Conservation (phyloP, 2,329 filamentous ascomycete species). For the Chaetomium globosum region DNA sequence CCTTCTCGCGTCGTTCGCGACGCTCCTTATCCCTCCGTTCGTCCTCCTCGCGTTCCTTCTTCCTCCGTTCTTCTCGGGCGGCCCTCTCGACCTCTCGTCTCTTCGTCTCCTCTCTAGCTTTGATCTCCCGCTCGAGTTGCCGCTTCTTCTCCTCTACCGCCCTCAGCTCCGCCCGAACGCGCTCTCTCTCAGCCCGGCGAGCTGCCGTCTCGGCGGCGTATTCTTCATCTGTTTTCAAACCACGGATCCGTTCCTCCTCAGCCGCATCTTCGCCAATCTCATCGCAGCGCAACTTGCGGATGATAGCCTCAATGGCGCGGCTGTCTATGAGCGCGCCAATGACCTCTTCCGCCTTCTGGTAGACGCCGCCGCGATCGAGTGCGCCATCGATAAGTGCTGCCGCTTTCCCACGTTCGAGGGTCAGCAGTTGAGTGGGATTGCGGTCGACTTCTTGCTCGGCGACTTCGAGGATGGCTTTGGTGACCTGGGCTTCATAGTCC, state of each 20-base stretch:
- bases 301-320: constrained; percentile 66
- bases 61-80: constrained; percentile 41
- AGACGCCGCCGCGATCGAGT: constrained; percentile 74
- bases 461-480: constrained; percentile 67
- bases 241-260: constrained; percentile 63
- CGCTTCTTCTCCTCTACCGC: constrained; percentile 64
- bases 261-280: constrained; percentile 73
- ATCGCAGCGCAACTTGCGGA: constrained; percentile 67
- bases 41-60: constrained; percentile 45
- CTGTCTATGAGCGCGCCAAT: constrained; percentile 70
- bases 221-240: constrained; percentile 72
- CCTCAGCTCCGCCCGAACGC: constrained; percentile 61
- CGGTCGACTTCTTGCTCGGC: constrained; percentile 74
- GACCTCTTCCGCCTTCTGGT: constrained; percentile 68
- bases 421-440: constrained; percentile 70
- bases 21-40: constrained; percentile 48
- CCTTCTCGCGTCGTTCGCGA: constrained; percentile 39
- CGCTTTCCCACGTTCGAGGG: constrained; percentile 72
- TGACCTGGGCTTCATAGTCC: constrained; percentile 71
- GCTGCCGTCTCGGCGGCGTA: constrained; percentile 69
- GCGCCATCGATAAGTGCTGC: constrained; percentile 76
- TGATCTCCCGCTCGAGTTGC: constrained; percentile 60
- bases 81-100: constrained; percentile 43
- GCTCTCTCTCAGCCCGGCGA: constrained; percentile 63
- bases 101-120: constrained; percentile 48